Evolutionary conservation across 345 rosid species (phyloP).

Genomic region (Limnanthes douglasii): DNA sequence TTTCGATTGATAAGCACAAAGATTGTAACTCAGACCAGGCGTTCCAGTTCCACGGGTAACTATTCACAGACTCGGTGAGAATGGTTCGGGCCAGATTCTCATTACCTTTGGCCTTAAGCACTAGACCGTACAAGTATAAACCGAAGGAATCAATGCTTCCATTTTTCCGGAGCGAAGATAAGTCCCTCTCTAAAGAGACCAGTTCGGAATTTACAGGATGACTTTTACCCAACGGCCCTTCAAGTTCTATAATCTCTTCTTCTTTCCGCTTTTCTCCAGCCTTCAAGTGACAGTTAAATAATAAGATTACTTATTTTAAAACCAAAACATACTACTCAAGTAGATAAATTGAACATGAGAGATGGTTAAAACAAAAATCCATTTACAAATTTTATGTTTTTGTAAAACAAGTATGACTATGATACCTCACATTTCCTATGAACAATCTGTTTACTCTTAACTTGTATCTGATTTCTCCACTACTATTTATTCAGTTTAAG

Average conservation of each 20-base stretch:
- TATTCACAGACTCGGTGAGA: conserved; percentile 82
- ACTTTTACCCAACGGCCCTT: conserved; percentile 75
- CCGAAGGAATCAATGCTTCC: conserved; percentile 76
- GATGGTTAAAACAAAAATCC: no score
- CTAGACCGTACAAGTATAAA: conserved; percentile 72
- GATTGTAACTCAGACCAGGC: conserved; percentile 96
- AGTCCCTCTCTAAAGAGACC: conserved; percentile 68
- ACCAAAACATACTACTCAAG: no score
- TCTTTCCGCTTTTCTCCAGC: conserved; percentile 98
- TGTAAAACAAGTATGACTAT: no score
- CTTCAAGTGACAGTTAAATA: no score
- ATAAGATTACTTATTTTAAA: no score
- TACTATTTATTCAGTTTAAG: no score
- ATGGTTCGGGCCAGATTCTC: conserved; percentile 55
- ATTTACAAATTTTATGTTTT: no score
- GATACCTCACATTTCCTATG: no score
- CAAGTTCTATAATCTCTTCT: conserved; percentile 87
- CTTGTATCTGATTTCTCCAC: no score
- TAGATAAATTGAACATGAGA: no score
- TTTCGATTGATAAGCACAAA: conserved; percentile 53
- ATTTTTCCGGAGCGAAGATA: conserved; percentile 50
- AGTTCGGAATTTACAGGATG: conserved; percentile 65
- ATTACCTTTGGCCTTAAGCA: conserved; percentile 82
- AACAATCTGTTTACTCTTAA: no score
- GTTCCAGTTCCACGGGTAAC: conserved; percentile 98